phyloP scores from a whole-genome alignment of 2,329 filamentous ascomycete species.

The Exophiala dermatitidis region DNA sequence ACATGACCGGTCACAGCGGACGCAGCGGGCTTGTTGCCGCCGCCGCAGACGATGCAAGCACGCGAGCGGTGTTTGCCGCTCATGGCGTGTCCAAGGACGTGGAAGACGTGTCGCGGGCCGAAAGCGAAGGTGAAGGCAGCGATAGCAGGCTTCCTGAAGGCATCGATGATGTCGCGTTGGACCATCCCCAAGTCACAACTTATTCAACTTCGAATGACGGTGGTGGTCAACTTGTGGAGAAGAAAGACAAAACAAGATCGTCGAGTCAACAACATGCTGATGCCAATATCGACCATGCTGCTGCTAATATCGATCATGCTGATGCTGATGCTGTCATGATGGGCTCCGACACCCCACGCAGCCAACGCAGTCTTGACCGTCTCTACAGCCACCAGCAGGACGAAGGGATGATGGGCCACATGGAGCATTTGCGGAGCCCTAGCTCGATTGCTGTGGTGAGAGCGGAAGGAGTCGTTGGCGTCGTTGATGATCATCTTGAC shows the following conservation, averaged over 20 bases:
- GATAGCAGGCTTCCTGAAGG: too few species aligned
- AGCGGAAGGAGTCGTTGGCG: conserved; percentile 21
- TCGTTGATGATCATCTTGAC: conserved; percentile 5
- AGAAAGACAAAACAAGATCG: too few species aligned
- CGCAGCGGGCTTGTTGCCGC: neutral
- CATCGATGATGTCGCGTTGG: too few species aligned
- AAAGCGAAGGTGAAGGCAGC: neutral
- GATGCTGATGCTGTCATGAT: too few species aligned
- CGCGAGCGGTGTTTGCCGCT: conserved; percentile 23
- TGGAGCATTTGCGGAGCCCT: conserved; percentile 18
- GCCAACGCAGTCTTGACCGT: conserved; percentile 24
- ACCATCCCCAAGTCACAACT: too few species aligned
- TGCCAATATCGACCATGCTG: too few species aligned
- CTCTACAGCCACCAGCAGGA: conserved; percentile 21
- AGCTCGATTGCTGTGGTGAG: conserved; percentile 24
- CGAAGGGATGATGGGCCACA: conserved; percentile 14
- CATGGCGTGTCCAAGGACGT: conserved; percentile 18
- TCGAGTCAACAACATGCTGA: too few species aligned
- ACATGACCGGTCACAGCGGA: conserved; percentile 16
- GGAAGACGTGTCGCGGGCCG: neutral
- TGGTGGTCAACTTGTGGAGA: too few species aligned
- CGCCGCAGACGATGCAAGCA: conserved; percentile 23
- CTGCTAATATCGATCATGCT: too few species aligned
- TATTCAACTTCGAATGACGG: too few species aligned
- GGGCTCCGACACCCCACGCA: conserved; percentile 23